These are phyloP conservation scores for Pseudogymnoascus sp. DNA, from an alignment of 2,329 filamentous ascomycete species.

Conservation along the genomic window DNA sequence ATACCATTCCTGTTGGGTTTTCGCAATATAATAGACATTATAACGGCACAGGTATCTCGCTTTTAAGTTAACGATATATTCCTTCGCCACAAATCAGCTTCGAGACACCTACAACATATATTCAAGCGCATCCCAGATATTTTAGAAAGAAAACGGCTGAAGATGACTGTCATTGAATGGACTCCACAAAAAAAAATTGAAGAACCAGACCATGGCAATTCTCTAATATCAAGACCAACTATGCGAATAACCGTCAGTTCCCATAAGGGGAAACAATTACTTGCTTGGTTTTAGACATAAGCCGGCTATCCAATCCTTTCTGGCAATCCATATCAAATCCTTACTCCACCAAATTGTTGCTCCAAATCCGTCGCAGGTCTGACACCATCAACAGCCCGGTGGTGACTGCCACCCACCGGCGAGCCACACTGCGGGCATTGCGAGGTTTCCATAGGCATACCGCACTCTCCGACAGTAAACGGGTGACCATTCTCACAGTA, in stretches of 20 bases:
- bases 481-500: conserved; percentile 48
- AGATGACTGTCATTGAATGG: not conserved
- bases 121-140: not conserved
- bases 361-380: conserved; percentile 42
- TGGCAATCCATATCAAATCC: conserved; percentile 16
- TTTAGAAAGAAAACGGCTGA: not conserved
- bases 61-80: not conserved
- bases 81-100: not conserved
- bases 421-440: conserved; percentile 55
- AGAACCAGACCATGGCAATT: not conserved
- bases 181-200: not conserved
- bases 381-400: conserved; percentile 44
- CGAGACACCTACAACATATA: not conserved
- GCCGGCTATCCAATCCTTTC: not conserved
- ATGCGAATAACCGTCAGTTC: not conserved
- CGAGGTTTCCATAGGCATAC: conserved; percentile 54
- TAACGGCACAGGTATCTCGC: not conserved
- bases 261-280: not conserved
- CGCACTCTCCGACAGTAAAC: conserved; percentile 59
- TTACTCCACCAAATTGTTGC: conserved; percentile 17
- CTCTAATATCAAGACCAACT: not conserved
- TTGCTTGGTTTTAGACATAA: not conserved
- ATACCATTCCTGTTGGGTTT: not conserved
- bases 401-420: conserved; percentile 46
- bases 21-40: not conserved